A percentile compares a stretch with the other conserved stretches of the same genome.
Evolutionary conservation across 2,329 filamentous ascomycete species (phyloP).

Genomic region (Dothiorella sarmentorum): DNA sequence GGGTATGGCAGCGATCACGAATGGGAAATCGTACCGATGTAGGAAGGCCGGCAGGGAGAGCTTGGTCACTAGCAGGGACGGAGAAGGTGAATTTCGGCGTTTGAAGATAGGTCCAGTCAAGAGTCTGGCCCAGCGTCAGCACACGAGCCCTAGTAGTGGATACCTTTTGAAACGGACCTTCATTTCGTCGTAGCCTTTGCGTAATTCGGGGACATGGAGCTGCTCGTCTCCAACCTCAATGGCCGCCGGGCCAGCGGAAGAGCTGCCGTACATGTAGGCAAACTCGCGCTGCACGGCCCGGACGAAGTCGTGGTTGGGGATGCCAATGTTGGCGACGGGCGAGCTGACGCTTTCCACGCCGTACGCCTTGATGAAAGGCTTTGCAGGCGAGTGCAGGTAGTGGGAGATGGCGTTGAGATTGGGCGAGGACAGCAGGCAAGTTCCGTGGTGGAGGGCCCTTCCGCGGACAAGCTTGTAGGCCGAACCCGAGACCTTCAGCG

Average conservation of each 20-base stretch:
- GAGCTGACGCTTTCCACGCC: conserved; percentile 92
- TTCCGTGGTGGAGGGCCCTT: conserved; percentile 87
- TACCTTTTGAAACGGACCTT: conserved; percentile 14
- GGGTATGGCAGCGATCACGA: not conserved
- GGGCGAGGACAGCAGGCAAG: conserved; percentile 74
- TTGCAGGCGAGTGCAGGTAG: conserved; percentile 75
- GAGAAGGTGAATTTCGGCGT: conserved; percentile 76
- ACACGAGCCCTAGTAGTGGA: not conserved
- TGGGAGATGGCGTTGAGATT: conserved; percentile 67
- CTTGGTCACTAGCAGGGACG: not conserved
- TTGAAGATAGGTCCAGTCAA: conserved; percentile 77
- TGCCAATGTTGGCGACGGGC: conserved; percentile 72
- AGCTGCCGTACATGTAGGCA: conserved; percentile 58
- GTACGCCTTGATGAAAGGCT: conserved; percentile 70
- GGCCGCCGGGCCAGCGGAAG: conserved; percentile 36
- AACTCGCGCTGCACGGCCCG: conserved; percentile 57
- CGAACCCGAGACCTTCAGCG: conserved; percentile 82
- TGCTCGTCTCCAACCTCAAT: conserved; percentile 53
- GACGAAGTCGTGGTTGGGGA: conserved; percentile 48
- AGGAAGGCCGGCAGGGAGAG: conserved; percentile 48
- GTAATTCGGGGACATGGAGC: conserved; percentile 53
- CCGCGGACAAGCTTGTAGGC: conserved; percentile 87
- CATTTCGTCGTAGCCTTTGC: conserved; percentile 61
- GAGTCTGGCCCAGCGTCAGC: conserved; percentile 43
- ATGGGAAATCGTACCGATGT: conserved; percentile 40